Evolutionary conservation across 1,284 basidiomycete genomes (phyloP).

Genomic region (Sporisorium scitamineum): DNA sequence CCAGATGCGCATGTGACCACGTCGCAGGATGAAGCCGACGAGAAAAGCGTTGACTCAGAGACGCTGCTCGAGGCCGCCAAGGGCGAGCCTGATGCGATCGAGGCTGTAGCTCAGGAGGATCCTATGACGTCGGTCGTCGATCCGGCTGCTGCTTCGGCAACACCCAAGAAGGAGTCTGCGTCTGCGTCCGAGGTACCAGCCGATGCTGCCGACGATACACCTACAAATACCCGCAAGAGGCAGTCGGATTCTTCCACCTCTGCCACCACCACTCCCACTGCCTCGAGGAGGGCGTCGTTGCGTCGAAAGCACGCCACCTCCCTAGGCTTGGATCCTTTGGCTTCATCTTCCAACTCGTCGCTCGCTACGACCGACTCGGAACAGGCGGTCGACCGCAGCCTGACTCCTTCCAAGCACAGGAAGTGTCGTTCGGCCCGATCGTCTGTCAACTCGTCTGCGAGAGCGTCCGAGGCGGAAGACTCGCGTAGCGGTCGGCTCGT

Average conservation of each 20-base stretch:
- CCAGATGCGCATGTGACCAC: background rate
- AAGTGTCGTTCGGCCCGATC: slow-evolving; percentile 20
- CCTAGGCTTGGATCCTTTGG: background rate
- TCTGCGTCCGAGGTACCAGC: background rate
- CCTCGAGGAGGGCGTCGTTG: slow-evolving; percentile 19
- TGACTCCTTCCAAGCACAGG: slow-evolving; percentile 20
- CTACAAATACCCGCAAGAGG: slow-evolving; percentile 1
- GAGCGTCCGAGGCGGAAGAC: slow-evolving; percentile 32
- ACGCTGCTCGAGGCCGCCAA: slow-evolving; percentile 47
- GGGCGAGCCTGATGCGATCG: slow-evolving; percentile 33
- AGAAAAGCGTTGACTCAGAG: slow-evolving; percentile 30
- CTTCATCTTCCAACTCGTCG: slow-evolving; percentile 31
- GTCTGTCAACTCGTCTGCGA: slow-evolving; percentile 11
- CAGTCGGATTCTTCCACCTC: slow-evolving; percentile 12
- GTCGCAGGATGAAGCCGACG: slow-evolving; percentile 21
- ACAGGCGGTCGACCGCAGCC: slow-evolving; percentile 24
- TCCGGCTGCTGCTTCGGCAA: slow-evolving; percentile 23
- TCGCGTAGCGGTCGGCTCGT: slow-evolving; percentile 12
- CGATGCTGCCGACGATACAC: slow-evolving; percentile 9
- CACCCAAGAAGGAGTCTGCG: slow-evolving; percentile 22
- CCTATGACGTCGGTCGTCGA: slow-evolving; percentile 27
- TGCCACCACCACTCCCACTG: slow-evolving; percentile 15
- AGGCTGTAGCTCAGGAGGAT: slow-evolving; percentile 29
- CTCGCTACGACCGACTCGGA: slow-evolving; percentile 28
- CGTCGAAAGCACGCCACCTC: slow-evolving; percentile 11